Base-by-base conservation (phyloP, 805 yeast species). In the Zygosaccharomyces rouxii region DNA sequence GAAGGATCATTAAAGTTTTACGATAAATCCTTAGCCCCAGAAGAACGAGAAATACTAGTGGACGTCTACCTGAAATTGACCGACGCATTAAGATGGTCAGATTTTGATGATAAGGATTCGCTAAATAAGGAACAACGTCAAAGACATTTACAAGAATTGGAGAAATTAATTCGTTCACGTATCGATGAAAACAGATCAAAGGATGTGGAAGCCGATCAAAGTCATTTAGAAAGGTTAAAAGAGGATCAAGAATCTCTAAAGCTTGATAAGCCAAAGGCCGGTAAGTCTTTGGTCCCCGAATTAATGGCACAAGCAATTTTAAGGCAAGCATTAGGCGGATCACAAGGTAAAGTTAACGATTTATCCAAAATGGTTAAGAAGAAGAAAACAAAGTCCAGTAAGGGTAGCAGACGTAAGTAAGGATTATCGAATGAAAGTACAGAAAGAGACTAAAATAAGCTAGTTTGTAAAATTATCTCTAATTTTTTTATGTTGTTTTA, bases 341-440 rank as follows among this genome's bases (percentile, higher is more conserved):
- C 54, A 9, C 55, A 53, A 35, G 54, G 51, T 4, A 35, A 67
- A 6, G 80, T 83, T 7, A 82, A 83, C 56, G 89, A 84, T 60
- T 68, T 84, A 52, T 78, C 87, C 0, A 69, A 78, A 3, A 71
- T 79, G 72, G 85, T 83, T 7, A 80, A 78, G 60, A 84, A 84
- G 67, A 77, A 78, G 60, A 51, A 43, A 38, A 48, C 19, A 7
- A 28, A 40, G 35, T 40, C 28, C 5, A 9, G 10, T n/a, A 23
- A 16, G 11, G 35, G 44, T 14, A 13, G 28, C 28, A 25, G 10
- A 25, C 28, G n/a, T 40, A 29, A 23, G 11, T 16, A 28, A 14
- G 33, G 18, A 22, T 2, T 18, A 22, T 22, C 28, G 5, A 11
- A 23, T 18, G 5, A 7, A 22, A 25, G 18, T 11, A 22, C n/a